Evolutionary conservation across 2,329 filamentous ascomycete genomes (phyloP).

Genomic region (Neonectria punicea): DNA sequence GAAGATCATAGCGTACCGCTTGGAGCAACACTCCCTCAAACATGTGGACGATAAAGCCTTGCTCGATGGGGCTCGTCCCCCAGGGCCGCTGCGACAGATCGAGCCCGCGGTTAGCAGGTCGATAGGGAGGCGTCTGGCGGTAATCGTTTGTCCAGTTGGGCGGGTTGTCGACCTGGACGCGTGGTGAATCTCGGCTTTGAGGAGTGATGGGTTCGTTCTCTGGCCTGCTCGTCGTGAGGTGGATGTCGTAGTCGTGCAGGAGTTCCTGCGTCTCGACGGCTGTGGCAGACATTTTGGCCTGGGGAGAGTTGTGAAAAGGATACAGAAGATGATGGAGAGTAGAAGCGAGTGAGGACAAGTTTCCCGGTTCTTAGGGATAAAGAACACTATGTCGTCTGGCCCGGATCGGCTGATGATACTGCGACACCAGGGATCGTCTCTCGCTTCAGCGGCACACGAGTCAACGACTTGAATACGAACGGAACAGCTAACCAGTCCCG

Average conservation of each 20-base stretch:
- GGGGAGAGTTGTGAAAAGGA: not conserved
- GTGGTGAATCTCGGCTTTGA: not conserved
- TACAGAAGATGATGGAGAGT: not conserved
- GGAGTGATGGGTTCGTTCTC: not conserved
- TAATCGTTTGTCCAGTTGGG: slow-evolving; percentile 20
- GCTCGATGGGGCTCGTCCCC: not conserved
- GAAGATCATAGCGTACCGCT: too few species aligned
- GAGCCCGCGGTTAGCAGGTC: slow-evolving; percentile 9
- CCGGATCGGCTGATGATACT: slow-evolving; percentile 10
- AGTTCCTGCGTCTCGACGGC: slow-evolving; percentile 14
- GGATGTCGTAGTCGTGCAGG: slow-evolving; percentile 24
- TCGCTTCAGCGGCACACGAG: not conserved
- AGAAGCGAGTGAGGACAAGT: not conserved
- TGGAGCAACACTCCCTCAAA: too few species aligned
- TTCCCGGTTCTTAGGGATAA: not conserved
- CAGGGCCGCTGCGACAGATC: slow-evolving; percentile 9
- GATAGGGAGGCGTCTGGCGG: slow-evolving; percentile 20
- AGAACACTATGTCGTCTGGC: not conserved
- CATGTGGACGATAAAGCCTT: too few species aligned
- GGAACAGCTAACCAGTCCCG: not conserved
- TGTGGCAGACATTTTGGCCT: slow-evolving; percentile 14
- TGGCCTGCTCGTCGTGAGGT: slow-evolving; percentile 1
- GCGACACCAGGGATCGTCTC: not conserved
- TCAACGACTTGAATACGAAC: not conserved
- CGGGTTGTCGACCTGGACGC: slow-evolving; percentile 11